Conservation (phyloP, 192 early-diverging fungal genomes). For the Backusella luteola region DNA sequence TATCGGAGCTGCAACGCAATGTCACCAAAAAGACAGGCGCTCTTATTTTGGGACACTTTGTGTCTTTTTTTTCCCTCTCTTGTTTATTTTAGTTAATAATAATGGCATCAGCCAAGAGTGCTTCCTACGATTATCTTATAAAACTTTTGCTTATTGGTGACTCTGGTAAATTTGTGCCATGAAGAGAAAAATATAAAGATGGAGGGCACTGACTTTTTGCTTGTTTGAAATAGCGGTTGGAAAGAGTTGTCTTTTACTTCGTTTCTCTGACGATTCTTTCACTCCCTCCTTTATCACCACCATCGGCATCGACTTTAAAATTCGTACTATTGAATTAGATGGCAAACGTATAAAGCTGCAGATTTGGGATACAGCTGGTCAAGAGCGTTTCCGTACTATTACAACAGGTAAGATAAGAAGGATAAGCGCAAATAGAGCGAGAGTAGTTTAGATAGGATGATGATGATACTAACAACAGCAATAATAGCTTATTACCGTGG, state of each 20-base stretch:
- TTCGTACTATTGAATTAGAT: slow-evolving; percentile 97
- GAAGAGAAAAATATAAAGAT: background rate
- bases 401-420: slow-evolving; percentile 73
- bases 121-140: slow-evolving; percentile 99
- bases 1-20: no score
- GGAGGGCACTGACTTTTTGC: background rate
- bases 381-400: slow-evolving; percentile 99
- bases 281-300: slow-evolving; percentile 99
- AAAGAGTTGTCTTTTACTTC: slow-evolving; percentile 93
- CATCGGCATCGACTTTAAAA: slow-evolving; percentile 99
- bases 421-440: no score
- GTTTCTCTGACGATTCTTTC: slow-evolving; percentile 99
- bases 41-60: background rate
- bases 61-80: background rate
- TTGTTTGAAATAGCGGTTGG: slow-evolving; percentile 72
- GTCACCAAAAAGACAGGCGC: no score
- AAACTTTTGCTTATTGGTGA: slow-evolving; percentile 98
- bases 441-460: no score
- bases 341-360: slow-evolving; percentile 99
- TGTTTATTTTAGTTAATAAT: background rate
- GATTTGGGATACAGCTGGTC: slow-evolving; percentile 99
- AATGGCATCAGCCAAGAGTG: slow-evolving; percentile 64
- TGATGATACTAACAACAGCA: background rate
- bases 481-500: slow-evolving; percentile 93
- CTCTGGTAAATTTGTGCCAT: slow-evolving; percentile 63